A percentile compares a stretch with the other conserved stretches of the same genome.
Conservation (phyloP, 768 basidiomycete species). For the Lyophyllum atratum region DNA sequence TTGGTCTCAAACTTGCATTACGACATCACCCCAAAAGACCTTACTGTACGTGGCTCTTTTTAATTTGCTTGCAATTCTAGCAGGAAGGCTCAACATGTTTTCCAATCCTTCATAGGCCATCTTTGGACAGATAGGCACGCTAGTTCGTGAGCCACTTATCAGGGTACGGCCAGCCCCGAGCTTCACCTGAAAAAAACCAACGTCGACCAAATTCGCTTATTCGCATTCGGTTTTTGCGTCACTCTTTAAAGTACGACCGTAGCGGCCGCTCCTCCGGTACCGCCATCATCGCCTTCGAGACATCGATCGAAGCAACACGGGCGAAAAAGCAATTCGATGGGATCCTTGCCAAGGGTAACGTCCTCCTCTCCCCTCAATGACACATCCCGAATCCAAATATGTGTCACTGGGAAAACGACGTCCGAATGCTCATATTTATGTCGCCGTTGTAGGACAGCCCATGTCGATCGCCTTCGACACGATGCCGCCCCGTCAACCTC, state of each 20-base stretch:
- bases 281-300: constrained; percentile 81
- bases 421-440: constrained; percentile 6
- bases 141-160: constrained; percentile 90
- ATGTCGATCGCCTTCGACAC: constrained; percentile 72
- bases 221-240: constrained; percentile 33
- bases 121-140: constrained; percentile 90
- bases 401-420: constrained; percentile 1
- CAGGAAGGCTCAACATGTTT: neutral
- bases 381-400: neutral
- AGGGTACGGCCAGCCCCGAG: constrained; percentile 85
- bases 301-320: constrained; percentile 71
- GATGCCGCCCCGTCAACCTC: constrained; percentile 44
- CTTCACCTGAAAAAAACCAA: constrained; percentile 65
- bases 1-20: constrained; percentile 90
- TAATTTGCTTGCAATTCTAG: neutral
- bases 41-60: constrained; percentile 60
- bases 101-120: constrained; percentile 57
- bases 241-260: constrained; percentile 81
- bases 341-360: constrained; percentile 82
- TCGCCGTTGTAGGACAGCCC: constrained; percentile 60
- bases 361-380: constrained; percentile 5
- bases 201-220: constrained; percentile 45
- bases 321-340: constrained; percentile 88
- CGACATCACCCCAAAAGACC: constrained; percentile 85
- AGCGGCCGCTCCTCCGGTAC: constrained; percentile 90